These are phyloP conservation scores for Puccinia polysora DNA, from an alignment of 1,284 basidiomycete species.

Conservation along the genomic window DNA sequence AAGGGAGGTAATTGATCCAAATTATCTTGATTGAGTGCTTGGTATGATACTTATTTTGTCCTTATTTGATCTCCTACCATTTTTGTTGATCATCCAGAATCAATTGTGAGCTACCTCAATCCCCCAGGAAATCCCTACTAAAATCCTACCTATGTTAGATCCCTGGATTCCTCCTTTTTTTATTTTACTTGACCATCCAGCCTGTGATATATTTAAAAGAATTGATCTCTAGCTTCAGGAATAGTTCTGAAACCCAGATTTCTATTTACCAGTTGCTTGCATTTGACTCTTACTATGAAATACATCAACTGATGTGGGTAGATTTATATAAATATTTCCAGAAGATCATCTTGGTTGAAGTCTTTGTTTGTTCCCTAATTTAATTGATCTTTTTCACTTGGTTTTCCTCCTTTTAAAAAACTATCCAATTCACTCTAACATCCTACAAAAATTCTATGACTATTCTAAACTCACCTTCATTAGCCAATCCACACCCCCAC, in stretches of 20 bases:
- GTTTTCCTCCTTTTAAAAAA: conserved; percentile 26
- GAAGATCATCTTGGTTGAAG: conserved; percentile 22
- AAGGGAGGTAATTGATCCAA: conserved; percentile 10
- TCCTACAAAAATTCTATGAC: too few species aligned
- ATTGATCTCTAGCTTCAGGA: neutral
- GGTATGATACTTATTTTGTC: neutral
- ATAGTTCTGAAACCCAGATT: neutral
- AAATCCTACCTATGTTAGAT: conserved; percentile 29
- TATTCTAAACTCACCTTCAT: too few species aligned
- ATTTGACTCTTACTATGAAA: neutral
- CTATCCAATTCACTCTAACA: too few species aligned
- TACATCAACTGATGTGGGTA: neutral
- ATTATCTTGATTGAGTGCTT: conserved; percentile 18
- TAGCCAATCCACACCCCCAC: too few species aligned
- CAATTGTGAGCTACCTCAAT: neutral
- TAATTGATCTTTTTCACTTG: conserved; percentile 34
- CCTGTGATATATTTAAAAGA: neutral
- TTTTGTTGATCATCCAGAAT: neutral
- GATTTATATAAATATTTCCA: conserved; percentile 33
- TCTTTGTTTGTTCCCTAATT: conserved; percentile 33
- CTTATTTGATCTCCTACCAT: neutral
- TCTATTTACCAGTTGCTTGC: neutral
- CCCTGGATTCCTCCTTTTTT: neutral
- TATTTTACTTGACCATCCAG: neutral
- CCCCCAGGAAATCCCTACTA: conserved; percentile 17